Conservation (phyloP, 805 yeast genomes). For the Candida hungchunana region DNA sequence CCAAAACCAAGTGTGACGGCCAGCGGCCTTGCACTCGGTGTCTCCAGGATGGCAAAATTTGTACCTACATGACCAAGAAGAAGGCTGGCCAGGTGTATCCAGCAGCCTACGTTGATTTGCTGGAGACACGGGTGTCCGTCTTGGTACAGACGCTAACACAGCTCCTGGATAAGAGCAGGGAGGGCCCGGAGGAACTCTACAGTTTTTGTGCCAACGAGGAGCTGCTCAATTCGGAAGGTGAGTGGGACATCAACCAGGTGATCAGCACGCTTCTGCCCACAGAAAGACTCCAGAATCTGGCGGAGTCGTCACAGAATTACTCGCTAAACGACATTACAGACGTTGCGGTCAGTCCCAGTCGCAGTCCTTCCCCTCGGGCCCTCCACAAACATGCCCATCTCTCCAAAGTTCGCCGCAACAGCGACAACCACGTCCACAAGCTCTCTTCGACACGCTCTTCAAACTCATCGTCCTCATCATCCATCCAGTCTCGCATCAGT, state of each 20-base stretch:
- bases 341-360: constrained; percentile 13
- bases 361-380: constrained; percentile 14
- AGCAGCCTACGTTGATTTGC: constrained; percentile 42
- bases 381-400: constrained; percentile 11
- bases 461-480: constrained; percentile 12
- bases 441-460: constrained; percentile 6
- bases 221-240: constrained; percentile 19
- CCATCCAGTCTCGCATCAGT: constrained; percentile 16
- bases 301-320: constrained; percentile 22
- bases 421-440: constrained; percentile 23
- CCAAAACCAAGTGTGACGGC: constrained; percentile 44
- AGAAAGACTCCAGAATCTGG: constrained; percentile 24
- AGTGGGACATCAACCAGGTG: constrained; percentile 26
- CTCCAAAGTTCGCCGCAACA: constrained; percentile 15
- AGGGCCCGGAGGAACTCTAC: constrained; percentile 8
- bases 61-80: constrained; percentile 52
- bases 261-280: constrained; percentile 19
- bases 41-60: constrained; percentile 49
- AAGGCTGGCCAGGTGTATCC: constrained; percentile 43
- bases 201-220: constrained; percentile 18
- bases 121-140: constrained; percentile 47
- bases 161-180: constrained; percentile 20
- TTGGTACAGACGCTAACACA: constrained; percentile 37
- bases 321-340: constrained; percentile 24
- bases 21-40: constrained; percentile 47